Percentiles rank a stretch among this genome's conserved stretches.
Conservation (phyloP, 2,329 filamentous ascomycete species). For the Penicillium corylophilum region DNA sequence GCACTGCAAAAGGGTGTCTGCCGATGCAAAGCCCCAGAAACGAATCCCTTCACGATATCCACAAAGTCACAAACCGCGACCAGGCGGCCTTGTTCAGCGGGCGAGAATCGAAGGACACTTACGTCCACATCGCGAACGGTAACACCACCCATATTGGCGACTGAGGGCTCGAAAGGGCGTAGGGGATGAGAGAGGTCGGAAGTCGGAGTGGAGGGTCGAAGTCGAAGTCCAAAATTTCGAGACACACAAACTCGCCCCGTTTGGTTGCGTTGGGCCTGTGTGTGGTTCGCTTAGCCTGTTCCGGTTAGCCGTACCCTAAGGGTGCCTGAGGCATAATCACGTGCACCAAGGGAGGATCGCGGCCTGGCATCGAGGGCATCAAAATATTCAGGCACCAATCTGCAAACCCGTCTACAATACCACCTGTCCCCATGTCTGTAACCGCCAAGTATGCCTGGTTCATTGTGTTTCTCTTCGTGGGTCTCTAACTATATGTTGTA, state of each 20-base stretch:
- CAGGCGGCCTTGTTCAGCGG: conserved; percentile 12
- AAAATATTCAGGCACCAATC: neutral
- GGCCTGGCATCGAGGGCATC: neutral
- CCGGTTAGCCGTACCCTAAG: conserved; percentile 43
- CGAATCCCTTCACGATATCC: conserved; percentile 19
- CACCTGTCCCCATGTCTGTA: too few species aligned
- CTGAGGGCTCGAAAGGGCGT: conserved; percentile 34
- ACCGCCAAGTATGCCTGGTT: too few species aligned
- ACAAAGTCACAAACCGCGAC: conserved; percentile 16
- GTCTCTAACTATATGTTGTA: too few species aligned
- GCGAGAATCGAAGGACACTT: conserved; percentile 36
- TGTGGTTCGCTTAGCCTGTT: conserved; percentile 44
- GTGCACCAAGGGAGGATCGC: conserved; percentile 1
- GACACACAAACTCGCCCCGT: conserved; percentile 33
- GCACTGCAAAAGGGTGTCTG: neutral
- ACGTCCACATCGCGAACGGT: conserved; percentile 67
- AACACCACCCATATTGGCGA: conserved; percentile 66
- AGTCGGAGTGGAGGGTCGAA: conserved; percentile 36
- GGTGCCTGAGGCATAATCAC: conserved; percentile 5
- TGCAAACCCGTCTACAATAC: too few species aligned
- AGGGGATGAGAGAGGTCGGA: conserved; percentile 32
- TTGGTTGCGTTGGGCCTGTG: conserved; percentile 36
- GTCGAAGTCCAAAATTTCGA: conserved; percentile 43
- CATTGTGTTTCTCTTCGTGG: too few species aligned
- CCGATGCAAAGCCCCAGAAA: conserved; percentile 16